Percentiles rank a stretch among this genome's conserved stretches.
phyloP scores from a whole-genome alignment of 2,329 filamentous ascomycete genomes.

The Eurotiales sp. region DNA sequence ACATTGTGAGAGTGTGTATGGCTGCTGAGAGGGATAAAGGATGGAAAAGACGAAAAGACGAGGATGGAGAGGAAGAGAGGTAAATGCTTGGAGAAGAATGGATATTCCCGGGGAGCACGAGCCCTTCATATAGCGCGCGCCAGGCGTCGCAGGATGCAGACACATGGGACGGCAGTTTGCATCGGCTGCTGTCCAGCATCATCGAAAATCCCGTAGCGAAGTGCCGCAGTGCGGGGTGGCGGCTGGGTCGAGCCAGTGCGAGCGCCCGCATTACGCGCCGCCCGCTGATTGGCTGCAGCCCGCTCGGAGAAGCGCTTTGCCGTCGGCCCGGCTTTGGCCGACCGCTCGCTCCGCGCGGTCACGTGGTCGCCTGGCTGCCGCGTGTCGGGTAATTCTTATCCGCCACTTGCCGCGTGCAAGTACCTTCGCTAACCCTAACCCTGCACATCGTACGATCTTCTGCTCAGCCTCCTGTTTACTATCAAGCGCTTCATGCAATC shows the following conservation, averaged over 20 bases:
- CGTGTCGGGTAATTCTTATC: background rate
- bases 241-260: background rate
- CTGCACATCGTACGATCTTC: no score
- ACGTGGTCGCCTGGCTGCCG: background rate
- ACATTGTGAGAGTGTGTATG: slow-evolving; percentile 9
- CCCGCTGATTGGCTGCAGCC: background rate
- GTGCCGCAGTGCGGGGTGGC: slow-evolving; percentile 2
- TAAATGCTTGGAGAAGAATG: no score
- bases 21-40: background rate
- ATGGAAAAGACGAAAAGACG: background rate
- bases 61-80: background rate
- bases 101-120: background rate
- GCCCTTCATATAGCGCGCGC: background rate
- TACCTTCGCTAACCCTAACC: no score
- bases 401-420: background rate
- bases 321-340: background rate
- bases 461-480: no score
- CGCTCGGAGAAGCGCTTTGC: slow-evolving; percentile 14
- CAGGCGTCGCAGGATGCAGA: background rate
- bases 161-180: slow-evolving; percentile 2
- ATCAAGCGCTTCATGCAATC: no score
- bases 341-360: background rate
- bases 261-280: background rate
- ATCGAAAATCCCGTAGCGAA: slow-evolving; percentile 5
- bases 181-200: background rate